These are phyloP conservation scores for Incumbomyces delicatus DNA, from an alignment of 2,329 filamentous ascomycete species.

Conservation along the genomic window DNA sequence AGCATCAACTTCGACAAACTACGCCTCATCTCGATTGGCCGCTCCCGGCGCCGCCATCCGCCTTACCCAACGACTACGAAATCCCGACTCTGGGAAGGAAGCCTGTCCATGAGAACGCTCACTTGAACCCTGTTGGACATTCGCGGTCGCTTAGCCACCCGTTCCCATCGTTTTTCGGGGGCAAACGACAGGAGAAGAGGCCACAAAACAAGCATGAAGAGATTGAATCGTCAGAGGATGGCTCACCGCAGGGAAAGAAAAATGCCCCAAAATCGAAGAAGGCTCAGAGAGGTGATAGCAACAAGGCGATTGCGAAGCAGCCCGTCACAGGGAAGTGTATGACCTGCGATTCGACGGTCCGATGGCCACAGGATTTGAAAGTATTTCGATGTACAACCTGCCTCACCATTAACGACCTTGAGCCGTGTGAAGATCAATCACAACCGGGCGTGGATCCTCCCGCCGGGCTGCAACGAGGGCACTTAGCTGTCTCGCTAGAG, in stretches of 20 bases:
- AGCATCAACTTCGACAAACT: too few species aligned
- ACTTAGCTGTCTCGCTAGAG: slow-evolving; percentile 47
- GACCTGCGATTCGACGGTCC: slow-evolving; percentile 71
- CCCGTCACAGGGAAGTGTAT: slow-evolving; percentile 67
- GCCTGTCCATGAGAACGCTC: slow-evolving; percentile 10
- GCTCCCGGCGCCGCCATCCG: slow-evolving; percentile 14
- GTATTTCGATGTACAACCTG: slow-evolving; percentile 78
- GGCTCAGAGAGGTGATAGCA: slow-evolving; percentile 30
- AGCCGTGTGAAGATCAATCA: slow-evolving; percentile 28
- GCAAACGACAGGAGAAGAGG: slow-evolving; percentile 45
- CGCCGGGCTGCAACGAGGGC: slow-evolving; percentile 6
- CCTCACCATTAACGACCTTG: slow-evolving; percentile 72
- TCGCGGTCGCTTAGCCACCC: slow-evolving; percentile 69
- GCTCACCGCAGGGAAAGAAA: slow-evolving; percentile 21
- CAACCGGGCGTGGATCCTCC: neutral
- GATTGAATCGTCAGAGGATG: slow-evolving; percentile 32
- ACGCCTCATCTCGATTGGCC: slow-evolving; percentile 16
- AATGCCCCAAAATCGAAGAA: slow-evolving; percentile 5
- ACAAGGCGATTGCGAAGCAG: slow-evolving; percentile 38
- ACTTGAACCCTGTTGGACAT: slow-evolving; percentile 31
- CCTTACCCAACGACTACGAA: slow-evolving; percentile 19
- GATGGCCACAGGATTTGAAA: slow-evolving; percentile 64
- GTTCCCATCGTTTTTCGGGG: slow-evolving; percentile 61
- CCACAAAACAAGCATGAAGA: slow-evolving; percentile 30
- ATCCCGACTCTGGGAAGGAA: slow-evolving; percentile 21